Base-by-base conservation (phyloP, 2,329 filamentous ascomycete species). In the Curvularia sp. region DNA sequence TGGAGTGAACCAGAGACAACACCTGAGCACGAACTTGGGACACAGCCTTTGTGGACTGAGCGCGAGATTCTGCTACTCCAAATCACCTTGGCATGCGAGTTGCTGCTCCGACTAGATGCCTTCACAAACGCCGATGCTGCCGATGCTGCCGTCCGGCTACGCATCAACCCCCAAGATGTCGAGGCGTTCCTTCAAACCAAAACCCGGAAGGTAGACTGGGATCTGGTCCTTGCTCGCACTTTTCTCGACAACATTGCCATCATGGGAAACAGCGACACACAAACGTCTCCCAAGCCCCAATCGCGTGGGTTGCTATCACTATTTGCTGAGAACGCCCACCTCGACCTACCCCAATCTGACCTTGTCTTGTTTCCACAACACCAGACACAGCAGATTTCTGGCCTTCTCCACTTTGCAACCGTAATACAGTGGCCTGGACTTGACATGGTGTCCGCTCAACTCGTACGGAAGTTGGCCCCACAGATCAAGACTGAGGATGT, bases 51-150 rank as follows among this genome's bases (percentile, higher is more conserved):
- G 12, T 76, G 74, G 63, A 72, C 69, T 30, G 82, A 85, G 59
- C 78, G 83, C 47, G 83, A 85, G 52, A 81, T 85, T 69, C 65
- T 86, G 18, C 69, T 87, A 4, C 71, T 86, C 2, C 84, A 87
- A 61, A 77, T 87, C 49, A 76, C 82, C 9, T 73, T 87, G 8
- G 78, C 84, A 1, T 82, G 81, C 7, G 84, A 87, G 67, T 73
- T 87, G 3, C 74, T 86, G 9, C 69, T 86, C 21, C 81, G 84
- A 7, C 71, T 86, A 2, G 83, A 85, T 65, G 83, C 82, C 2
- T 75, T 84, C 28, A 68, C 71, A 15, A 68, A 59, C 47, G 65
- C 72, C 46, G 66, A 68, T 25, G 61, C 60, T 25, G 63, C 71
- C 38, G 66, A 75, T 36, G 68, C 81, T 25, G 72, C 76, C 19